Base-by-base conservation (phyloP, 441 rosid species). In the Adansonia rubrostipa region DNA sequence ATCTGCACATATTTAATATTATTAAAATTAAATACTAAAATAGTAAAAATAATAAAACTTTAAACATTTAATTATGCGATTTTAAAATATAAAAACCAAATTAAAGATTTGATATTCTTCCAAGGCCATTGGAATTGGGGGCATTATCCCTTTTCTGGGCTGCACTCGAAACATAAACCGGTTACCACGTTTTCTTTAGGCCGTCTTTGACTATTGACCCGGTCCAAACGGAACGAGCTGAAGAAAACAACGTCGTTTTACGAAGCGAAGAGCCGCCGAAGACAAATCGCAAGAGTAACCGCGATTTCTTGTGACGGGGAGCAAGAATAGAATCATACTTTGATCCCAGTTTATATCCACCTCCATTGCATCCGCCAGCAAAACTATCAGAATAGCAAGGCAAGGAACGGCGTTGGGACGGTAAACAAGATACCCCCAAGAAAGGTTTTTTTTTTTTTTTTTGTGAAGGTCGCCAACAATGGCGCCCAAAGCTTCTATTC, bases 401-500 rank as follows among this genome's bases (percentile, higher is more conserved):
- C 57, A 11, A 22, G 15, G 11, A 69, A 50, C 74, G 60, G 3
- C 45, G 22, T 70, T 28, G 61, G 1, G 20, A 28, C 47, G 22
- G 61, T 51, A 51, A 71, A 28, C 50, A 54, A 44, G 19, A 20
- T 48, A 53, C 28, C 11, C 33, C 13, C 50, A 9, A 5, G n/a
- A 56, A 3, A n/a, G 9, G 1, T 24, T 24, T 24, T 24, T 24
- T 24, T 24, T 24, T 24, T n/a, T 28, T 15, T 47, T 13, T 22
- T 47, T 48, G 22, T 78, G 64, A 58, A 28, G 68, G 65, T 64
- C 81, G 84, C 82, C 71, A 76, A 74, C 17, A 78, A 82, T 87
- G 88, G 85, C 80, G 89, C 78, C 44, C 9, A 86, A 80, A 80
- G 79, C 19, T 13, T 44, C 85, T 10, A 40, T 74, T 33, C 40